Conservation (phyloP, 2,329 filamentous ascomycete genomes). For the Teratosphaeria viscida region DNA sequence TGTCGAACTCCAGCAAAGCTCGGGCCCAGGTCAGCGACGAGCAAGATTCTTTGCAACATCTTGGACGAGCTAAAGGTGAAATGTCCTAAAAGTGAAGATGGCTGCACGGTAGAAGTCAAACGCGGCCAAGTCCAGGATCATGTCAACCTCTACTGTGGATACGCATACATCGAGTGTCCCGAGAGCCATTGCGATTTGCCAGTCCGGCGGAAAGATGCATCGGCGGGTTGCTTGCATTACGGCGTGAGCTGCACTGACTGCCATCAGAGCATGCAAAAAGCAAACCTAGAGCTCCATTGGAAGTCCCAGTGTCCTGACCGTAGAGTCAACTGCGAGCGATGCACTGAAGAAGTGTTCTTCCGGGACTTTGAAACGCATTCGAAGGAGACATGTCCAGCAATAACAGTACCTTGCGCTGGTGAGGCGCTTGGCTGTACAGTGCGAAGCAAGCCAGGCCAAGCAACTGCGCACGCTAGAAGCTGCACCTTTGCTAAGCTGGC, state of each 20-base stretch:
- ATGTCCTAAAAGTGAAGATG: constrained; percentile 45
- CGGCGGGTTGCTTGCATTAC: constrained; percentile 45
- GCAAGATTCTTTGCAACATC: constrained; percentile 49
- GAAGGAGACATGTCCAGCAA: constrained; percentile 32
- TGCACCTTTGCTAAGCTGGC: constrained; percentile 39
- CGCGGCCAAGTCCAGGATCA: constrained; percentile 49
- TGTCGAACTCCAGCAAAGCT: constrained; percentile 41
- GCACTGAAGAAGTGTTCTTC: constrained; percentile 30
- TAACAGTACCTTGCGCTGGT: constrained; percentile 34
- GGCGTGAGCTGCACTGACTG: constrained; percentile 44
- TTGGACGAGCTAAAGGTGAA: constrained; percentile 50
- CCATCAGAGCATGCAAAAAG: constrained; percentile 42
- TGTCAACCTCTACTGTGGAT: constrained; percentile 50
- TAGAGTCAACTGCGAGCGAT: constrained; percentile 33
- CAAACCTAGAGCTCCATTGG: constrained; percentile 38
- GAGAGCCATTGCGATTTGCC: constrained; percentile 39
- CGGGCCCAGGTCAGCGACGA: constrained; percentile 27
- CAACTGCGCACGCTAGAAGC: constrained; percentile 29
- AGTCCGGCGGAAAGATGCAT: constrained; percentile 45
- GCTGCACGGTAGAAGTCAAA: constrained; percentile 44
- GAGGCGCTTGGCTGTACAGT: constrained; percentile 34
- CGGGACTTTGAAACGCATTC: constrained; percentile 33
- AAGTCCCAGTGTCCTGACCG: constrained; percentile 40
- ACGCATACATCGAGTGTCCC: constrained; percentile 44
- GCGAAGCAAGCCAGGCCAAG: constrained; percentile 28